Conservation (phyloP, 345 rosid species). For the Eucalyptus erythrocorys region DNA sequence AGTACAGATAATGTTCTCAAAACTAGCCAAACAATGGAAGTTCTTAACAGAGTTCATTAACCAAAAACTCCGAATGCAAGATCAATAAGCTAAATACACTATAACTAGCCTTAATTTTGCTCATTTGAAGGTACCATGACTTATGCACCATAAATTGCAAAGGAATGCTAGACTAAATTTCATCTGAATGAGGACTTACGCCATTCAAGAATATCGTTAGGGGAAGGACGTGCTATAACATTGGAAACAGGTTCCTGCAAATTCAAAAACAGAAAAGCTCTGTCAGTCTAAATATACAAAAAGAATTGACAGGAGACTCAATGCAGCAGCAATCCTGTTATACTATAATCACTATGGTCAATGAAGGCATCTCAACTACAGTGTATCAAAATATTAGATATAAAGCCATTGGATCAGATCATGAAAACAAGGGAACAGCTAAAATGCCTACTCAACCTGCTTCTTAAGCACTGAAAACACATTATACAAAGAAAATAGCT, state of each 20-base stretch:
- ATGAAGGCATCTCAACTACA: not conserved
- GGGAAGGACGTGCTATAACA: conserved; percentile 90
- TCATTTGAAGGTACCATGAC: not conserved
- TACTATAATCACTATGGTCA: not conserved
- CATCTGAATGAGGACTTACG: conserved; percentile 44
- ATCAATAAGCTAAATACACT: not conserved
- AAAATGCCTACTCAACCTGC: not conserved
- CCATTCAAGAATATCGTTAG: conserved; percentile 92
- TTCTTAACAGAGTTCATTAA: not conserved
- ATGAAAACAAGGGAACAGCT: not conserved
- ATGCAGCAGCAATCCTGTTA: not conserved
- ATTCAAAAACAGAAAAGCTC: not conserved
- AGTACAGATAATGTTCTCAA: not conserved
- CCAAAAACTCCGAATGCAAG: not conserved
- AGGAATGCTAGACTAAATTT: not conserved
- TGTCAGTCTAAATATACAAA: not conserved
- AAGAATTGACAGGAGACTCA: not conserved
- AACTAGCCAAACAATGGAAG: not conserved
- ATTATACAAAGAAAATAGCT: not conserved
- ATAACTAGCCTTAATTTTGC: not conserved
- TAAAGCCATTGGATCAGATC: not conserved
- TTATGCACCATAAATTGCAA: not conserved
- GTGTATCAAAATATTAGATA: not conserved
- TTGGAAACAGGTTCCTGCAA: conserved; percentile 91
- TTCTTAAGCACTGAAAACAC: not conserved